These are phyloP conservation scores for Naganishia albida DNA, from an alignment of 1,284 basidiomycete genomes.

Conservation along the genomic window DNA sequence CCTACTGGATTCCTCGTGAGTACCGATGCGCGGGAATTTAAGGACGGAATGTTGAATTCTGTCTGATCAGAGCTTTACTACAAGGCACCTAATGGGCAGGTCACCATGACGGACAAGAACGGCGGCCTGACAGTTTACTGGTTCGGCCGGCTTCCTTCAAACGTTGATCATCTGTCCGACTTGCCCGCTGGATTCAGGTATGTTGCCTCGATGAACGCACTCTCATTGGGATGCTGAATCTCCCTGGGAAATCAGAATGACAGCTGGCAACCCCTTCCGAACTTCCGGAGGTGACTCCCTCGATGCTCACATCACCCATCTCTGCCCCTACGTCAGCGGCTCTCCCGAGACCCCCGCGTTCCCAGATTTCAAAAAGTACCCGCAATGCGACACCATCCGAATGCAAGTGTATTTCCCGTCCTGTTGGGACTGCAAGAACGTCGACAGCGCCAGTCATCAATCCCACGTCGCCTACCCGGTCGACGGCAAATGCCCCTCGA, in stretches of 20 bases:
- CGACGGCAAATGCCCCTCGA: constrained; percentile 21
- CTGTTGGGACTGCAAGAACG: constrained; percentile 28
- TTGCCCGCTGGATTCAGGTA: constrained; percentile 16
- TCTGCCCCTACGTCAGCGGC: constrained; percentile 9
- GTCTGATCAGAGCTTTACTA: constrained; percentile 6
- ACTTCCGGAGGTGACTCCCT: constrained; percentile 11
- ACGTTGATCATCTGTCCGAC: constrained; percentile 10
- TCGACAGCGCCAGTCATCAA: constrained; percentile 16
- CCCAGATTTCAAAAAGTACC: constrained; percentile 21
- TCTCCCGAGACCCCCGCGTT: constrained; percentile 13
- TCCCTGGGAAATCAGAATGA: constrained; percentile 2
- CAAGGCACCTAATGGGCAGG: neutral
- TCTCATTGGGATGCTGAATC: neutral
- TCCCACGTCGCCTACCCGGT: constrained; percentile 21
- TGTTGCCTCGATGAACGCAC: neutral
- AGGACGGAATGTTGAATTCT: neutral
- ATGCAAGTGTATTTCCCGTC: constrained; percentile 27
- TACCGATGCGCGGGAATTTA: neutral
- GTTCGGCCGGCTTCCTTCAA: constrained; percentile 16
- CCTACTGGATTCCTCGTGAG: constrained; percentile 23
- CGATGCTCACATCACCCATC: constrained; percentile 13
- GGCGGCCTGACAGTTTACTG: constrained; percentile 16
- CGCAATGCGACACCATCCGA: constrained; percentile 20
- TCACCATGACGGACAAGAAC: constrained; percentile 6
- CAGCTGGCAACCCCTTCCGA: constrained; percentile 17